Base-by-base conservation (phyloP, 169 alveolate genomes). In the Fabrea salina region DNA sequence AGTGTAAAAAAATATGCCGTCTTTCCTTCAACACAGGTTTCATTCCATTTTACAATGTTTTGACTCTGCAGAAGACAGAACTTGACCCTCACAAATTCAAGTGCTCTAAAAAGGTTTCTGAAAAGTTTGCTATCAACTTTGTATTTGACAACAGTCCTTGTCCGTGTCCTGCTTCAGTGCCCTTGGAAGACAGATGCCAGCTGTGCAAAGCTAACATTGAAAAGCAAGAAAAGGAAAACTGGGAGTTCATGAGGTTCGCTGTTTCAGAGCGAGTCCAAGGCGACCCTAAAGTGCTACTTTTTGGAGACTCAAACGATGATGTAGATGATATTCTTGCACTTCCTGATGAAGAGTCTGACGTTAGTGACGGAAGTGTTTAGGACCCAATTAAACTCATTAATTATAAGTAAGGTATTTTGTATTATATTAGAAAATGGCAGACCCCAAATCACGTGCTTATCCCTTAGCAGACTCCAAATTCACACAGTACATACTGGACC, bases 401-500 rank as follows among this genome's bases (percentile, higher is more conserved):
- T n/a, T n/a, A n/a, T n/a, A n/a, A n/a, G n/a, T n/a, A n/a, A n/a
- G n/a, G n/a, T n/a, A n/a, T n/a, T n/a, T 47, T n/a, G 19, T n/a
- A 16, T 47, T n/a, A 47, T n/a, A 56, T 61, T 27, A n/a, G 44
- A n/a, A 41, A 72, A 72, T 72, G 70, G 80, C 50, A 25, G 80
- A 72, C 1, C n/a, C 16, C 8, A 51, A 27, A 30, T 72, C 80
- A 22, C 64, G 83, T 33, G 82, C 85, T 5, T 85, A 61, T 53
- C 90, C 90, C 8, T 37, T 80, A 19, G 90, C 90, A 43, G 90
- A 80, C 35, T 51, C 84, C 8, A 85, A 76, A 50, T 67, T 80
- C 37, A 51, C 79, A 43, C 53, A 51, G 8, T 68, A 59, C 41
- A 43, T 96, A 40, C 84, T 96, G 61, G 98, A 96, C 72, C 85